A percentile compares a stretch with the other conserved stretches of the same genome.
Evolutionary conservation across 2,329 filamentous ascomycete species (phyloP).

Genomic region (Ascocoryne sarcoides): DNA sequence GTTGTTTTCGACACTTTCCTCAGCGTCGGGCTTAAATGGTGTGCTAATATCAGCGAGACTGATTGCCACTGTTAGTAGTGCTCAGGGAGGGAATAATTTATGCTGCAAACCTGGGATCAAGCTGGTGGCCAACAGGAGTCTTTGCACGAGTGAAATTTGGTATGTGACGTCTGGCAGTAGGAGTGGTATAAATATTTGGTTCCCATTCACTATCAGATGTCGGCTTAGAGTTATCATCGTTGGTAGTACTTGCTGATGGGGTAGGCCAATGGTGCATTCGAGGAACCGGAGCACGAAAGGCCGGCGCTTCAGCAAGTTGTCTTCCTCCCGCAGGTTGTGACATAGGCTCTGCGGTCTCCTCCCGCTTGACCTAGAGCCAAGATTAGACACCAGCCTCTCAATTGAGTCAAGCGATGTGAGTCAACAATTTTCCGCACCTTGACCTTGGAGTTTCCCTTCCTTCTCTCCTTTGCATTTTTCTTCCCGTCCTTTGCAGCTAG

Average conservation of each 20-base stretch:
- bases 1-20: conserved; percentile 9
- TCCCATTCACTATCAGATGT: conserved; percentile 15
- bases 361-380: conserved; percentile 1
- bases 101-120: conserved; percentile 18
- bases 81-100: not conserved
- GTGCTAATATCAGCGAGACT: conserved; percentile 17
- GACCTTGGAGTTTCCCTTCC: conserved; percentile 6
- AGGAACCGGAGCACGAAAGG: conserved; percentile 25
- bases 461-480: conserved; percentile 30
- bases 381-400: not conserved
- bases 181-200: conserved; percentile 20
- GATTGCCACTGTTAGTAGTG: no score
- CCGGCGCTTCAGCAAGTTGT: conserved; percentile 8
- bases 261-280: conserved; percentile 26
- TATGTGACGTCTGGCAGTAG: conserved; percentile 20
- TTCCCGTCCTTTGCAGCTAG: conserved; percentile 69
- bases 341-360: not conserved
- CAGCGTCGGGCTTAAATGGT: conserved; percentile 13
- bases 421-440: no score
- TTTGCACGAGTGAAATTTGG: conserved; percentile 18
- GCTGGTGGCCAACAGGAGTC: conserved; percentile 5
- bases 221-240: conserved; percentile 5
- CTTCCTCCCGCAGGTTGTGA: not conserved
- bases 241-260: conserved; percentile 6
- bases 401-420: no score